Evolutionary conservation across 2,329 filamentous ascomycete genomes (phyloP), one percentile per base, ranked within the genome.

Genomic region (Penicillium frequentans): DNA sequence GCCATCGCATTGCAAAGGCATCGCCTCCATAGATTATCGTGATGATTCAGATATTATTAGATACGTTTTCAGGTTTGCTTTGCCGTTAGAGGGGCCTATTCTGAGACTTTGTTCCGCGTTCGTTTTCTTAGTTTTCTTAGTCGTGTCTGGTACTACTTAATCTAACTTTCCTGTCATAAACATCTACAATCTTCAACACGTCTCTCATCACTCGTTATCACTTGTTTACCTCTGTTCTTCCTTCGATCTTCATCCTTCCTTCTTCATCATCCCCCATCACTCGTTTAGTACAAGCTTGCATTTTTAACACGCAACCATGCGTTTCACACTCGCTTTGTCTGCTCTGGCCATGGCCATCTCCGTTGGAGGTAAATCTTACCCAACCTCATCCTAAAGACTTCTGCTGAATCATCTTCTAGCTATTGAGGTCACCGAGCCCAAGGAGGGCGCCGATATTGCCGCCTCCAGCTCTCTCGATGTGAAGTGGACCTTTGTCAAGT

Each of bases 401-500:
- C 50, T 61, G 37, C 59, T 39, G 16, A 43, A 29, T 13, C 1
- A 11, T n/a, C 7, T 10, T 19, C 3, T 29, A 76, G 74, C 73
- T 49, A 61, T 76, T 43, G 55, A 61, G 9, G 67, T 77, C 55
- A 75, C 71, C 24, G 66, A 68, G 35, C 75, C 75, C 26, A 61
- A 62, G 49, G 65, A 70, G 57, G 66, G 65, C 50, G 65, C 61
- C 8, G 58, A 67, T 10, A 56, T 76, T 56, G 70, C 75, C 52
- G 58, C 75, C 16, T 70, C 68, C 48, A 56, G 56, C 33, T 68
- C 67, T 33, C 70, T 75, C 57, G 67, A 68, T n/a, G 69, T 79
- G 55, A 72, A 72, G 55, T 79, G 76, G 76, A 65, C 58, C 27
- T 70, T 64, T 14, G 74, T 77, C 49, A 55, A 64, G 72, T 74